phyloP scores from a whole-genome alignment of 2,329 filamentous ascomycete species.

The Pezicula neosporulosa region DNA sequence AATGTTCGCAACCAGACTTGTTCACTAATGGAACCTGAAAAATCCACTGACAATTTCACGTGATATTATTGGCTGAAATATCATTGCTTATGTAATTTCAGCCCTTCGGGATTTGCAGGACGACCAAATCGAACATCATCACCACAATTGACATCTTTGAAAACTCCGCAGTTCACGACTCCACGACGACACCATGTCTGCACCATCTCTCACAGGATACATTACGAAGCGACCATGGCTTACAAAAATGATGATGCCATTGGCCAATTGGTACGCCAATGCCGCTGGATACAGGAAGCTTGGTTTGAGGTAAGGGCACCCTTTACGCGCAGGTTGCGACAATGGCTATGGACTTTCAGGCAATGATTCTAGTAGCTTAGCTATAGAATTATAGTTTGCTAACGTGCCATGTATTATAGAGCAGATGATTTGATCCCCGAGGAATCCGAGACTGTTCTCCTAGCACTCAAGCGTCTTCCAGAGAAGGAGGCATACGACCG shows the following conservation, averaged over 20 bases:
- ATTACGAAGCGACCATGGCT: conserved; percentile 86
- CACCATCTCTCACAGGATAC: conserved; percentile 64
- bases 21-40: too few relatives aligned
- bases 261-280: conserved; percentile 86
- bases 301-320: conserved; percentile 72
- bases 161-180: conserved; percentile 3
- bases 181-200: conserved; percentile 26
- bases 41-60: too few relatives aligned
- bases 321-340: background rate
- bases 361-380: background rate
- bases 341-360: conserved; percentile 2
- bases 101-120: too few relatives aligned
- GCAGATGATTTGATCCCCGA: conserved; percentile 94
- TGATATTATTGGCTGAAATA: too few relatives aligned
- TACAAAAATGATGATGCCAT: conserved; percentile 70
- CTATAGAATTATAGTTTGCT: conserved; percentile 7
- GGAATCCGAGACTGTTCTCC: conserved; percentile 82
- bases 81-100: too few relatives aligned
- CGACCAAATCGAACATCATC: too few relatives aligned
- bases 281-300: conserved; percentile 90
- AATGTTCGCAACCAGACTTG: too few relatives aligned
- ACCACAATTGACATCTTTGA: conserved; percentile 2
- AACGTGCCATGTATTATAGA: conserved; percentile 45
- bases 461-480: conserved; percentile 85
- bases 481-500: conserved; percentile 94